A percentile compares a stretch with the other conserved stretches of the same genome.
Evolutionary conservation across 2,329 filamentous ascomycete genomes (phyloP).

Genomic region (Sporothrix variecibatus): DNA sequence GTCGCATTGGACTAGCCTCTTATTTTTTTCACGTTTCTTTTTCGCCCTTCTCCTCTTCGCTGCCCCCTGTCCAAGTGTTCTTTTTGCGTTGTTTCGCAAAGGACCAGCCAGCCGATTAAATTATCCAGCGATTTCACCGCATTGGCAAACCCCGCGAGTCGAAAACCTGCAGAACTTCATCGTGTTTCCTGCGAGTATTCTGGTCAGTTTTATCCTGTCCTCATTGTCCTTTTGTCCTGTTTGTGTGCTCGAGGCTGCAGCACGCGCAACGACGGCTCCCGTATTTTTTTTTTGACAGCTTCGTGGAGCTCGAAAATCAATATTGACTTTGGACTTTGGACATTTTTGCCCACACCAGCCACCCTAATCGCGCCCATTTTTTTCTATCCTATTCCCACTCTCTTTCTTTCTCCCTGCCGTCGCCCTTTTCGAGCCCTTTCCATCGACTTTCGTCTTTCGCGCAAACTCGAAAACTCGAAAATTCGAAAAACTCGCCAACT

Average conservation of each 20-base stretch:
- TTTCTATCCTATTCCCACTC: conserved; percentile 9
- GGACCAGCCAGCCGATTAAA: conserved; percentile 24
- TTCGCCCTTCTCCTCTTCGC: conserved; percentile 18
- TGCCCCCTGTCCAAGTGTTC: not conserved
- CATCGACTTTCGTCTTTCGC: not conserved
- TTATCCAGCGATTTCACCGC: conserved; percentile 14
- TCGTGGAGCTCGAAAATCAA: conserved; percentile 26
- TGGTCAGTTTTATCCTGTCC: not conserved
- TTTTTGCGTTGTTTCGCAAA: conserved; percentile 19
- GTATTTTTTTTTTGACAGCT: conserved; percentile 10
- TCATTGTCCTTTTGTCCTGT: not conserved
- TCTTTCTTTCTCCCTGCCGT: conserved; percentile 18
- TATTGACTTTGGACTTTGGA: conserved; percentile 26
- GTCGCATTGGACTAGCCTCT: conserved; percentile 23
- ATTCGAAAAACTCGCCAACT: not conserved
- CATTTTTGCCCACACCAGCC: conserved; percentile 17
- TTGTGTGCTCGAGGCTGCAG: not conserved
- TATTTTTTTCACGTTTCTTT: conserved; percentile 22
- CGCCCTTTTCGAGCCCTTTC: not conserved
- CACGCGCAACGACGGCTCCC: not conserved
- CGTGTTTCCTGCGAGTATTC: not conserved
- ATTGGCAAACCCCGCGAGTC: conserved; percentile 22
- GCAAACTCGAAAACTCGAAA: not conserved
- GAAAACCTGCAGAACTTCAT: conserved; percentile 9
- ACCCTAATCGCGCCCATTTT: not conserved